Conservation (phyloP, 257 asterid species). For the Plantago elongata region DNA sequence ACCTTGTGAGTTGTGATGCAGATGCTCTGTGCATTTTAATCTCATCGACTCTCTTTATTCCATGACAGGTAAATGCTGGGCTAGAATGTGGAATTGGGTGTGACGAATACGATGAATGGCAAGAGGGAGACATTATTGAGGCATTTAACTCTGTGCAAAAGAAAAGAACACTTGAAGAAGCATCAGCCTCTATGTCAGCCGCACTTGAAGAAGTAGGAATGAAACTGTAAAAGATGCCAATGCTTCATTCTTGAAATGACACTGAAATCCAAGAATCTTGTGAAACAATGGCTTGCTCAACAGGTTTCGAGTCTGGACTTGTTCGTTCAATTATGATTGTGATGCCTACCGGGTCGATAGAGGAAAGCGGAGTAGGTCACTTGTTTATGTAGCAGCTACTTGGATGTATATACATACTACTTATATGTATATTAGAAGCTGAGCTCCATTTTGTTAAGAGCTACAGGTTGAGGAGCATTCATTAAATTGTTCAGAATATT, state of each 20-base stretch:
- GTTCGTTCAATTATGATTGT: constrained; percentile 12
- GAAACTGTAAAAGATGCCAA: constrained; percentile 24
- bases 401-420: constrained; percentile 49
- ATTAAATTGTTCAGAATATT: constrained; percentile 24
- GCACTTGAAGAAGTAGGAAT: constrained; percentile 62
- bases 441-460: constrained; percentile 63
- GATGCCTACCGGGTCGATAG: constrained; percentile 13
- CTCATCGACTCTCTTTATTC: constrained; percentile 3
- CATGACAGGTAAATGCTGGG: constrained; percentile 79
- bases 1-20: too few species aligned
- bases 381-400: constrained; percentile 30
- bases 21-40: neutral
- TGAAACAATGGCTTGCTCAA: neutral
- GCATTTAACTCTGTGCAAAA: constrained; percentile 74
- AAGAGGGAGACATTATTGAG: constrained; percentile 72
- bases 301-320: constrained; percentile 9
- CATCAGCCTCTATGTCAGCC: constrained; percentile 91
- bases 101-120: constrained; percentile 73
- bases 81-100: constrained; percentile 90
- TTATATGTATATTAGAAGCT: constrained; percentile 34
- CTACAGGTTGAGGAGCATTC: constrained; percentile 38
- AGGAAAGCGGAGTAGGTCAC: constrained; percentile 20
- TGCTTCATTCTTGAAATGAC: constrained; percentile 16
- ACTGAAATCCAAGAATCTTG: neutral
- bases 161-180: constrained; percentile 95